phyloP scores from a whole-genome alignment of 2,329 filamentous ascomycete species.

The Epichloe amarillans region DNA sequence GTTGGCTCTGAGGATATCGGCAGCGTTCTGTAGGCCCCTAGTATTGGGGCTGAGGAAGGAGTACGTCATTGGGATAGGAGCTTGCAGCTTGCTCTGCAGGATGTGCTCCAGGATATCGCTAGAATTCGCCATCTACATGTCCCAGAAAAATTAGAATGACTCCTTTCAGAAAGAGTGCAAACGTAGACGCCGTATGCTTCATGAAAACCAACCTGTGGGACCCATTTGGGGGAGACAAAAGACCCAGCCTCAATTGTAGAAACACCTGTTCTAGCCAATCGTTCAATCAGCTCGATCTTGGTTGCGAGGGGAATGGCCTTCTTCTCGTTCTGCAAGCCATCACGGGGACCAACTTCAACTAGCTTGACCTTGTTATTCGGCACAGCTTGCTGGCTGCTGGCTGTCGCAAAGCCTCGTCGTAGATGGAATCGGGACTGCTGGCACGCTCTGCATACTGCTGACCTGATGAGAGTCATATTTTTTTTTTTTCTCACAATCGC shows the following conservation, averaged over 20 bases:
- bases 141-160: not conserved
- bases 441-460: slow-evolving; percentile 26
- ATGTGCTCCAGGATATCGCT: slow-evolving; percentile 60
- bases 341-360: slow-evolving; percentile 72
- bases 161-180: not conserved
- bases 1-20: slow-evolving; percentile 38
- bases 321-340: slow-evolving; percentile 82
- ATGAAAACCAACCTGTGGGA: slow-evolving; percentile 52
- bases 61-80: slow-evolving; percentile 50
- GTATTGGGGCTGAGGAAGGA: slow-evolving; percentile 71
- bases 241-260: slow-evolving; percentile 67
- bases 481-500: not conserved
- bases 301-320: slow-evolving; percentile 56
- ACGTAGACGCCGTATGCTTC: not conserved
- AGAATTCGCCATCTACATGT: slow-evolving; percentile 60
- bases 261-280: slow-evolving; percentile 55
- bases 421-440: slow-evolving; percentile 18
- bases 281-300: slow-evolving; percentile 64
- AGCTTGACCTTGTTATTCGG: slow-evolving; percentile 42
- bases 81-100: slow-evolving; percentile 40
- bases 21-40: slow-evolving; percentile 56
- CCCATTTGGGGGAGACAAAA: slow-evolving; percentile 66
- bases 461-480: slow-evolving; percentile 23
- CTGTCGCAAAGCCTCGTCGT: slow-evolving; percentile 27
- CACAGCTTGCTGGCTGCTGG: slow-evolving; percentile 15